Evolutionary conservation across 2,329 filamentous ascomycete species (phyloP).

Genomic region (Beauveria sp.): DNA sequence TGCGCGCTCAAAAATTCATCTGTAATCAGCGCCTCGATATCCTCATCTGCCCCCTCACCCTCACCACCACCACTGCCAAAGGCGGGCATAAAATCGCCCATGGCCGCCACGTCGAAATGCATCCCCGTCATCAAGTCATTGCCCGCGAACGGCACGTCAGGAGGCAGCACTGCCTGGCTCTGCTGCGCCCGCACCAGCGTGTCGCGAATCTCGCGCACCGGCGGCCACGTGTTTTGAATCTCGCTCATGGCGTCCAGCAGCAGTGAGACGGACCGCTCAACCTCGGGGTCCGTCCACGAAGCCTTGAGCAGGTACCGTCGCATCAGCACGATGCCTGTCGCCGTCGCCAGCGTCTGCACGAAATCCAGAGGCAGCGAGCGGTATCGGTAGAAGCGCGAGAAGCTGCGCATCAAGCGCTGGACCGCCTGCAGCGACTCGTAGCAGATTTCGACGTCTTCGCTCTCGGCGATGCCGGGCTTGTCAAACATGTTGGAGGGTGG

Average conservation of each 20-base stretch:
- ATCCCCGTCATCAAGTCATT: conserved; percentile 27
- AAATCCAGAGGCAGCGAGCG: conserved; percentile 38
- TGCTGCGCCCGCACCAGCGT: conserved; percentile 23
- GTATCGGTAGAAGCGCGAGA: conserved; percentile 35
- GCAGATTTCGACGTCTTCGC: conserved; percentile 41
- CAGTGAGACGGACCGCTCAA: conserved; percentile 41
- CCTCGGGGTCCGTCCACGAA: conserved; percentile 34
- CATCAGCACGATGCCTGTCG: conserved; percentile 39
- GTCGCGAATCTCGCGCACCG: conserved; percentile 34
- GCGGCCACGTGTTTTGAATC: conserved; percentile 43
- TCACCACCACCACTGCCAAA: neutral
- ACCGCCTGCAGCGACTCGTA: conserved; percentile 40
- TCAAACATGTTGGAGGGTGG: conserved; percentile 36
- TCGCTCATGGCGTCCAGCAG: conserved; percentile 41
- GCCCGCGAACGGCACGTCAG: conserved; percentile 24
- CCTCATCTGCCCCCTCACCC: conserved; percentile 18
- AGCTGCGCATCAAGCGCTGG: conserved; percentile 35
- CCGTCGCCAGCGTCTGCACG: conserved; percentile 40
- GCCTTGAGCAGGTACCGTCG: conserved; percentile 33
- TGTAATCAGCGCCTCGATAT: conserved; percentile 25
- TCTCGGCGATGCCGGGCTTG: conserved; percentile 29
- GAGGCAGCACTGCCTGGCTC: conserved; percentile 22
- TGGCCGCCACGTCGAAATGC: conserved; percentile 19
- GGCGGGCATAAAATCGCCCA: conserved; percentile 19
- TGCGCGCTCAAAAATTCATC: conserved; percentile 28